Percentiles rank a stretch among this genome's conserved stretches.
phyloP scores from a whole-genome alignment of 2,329 filamentous ascomycete species.

The Aspergillus awamori region DNA sequence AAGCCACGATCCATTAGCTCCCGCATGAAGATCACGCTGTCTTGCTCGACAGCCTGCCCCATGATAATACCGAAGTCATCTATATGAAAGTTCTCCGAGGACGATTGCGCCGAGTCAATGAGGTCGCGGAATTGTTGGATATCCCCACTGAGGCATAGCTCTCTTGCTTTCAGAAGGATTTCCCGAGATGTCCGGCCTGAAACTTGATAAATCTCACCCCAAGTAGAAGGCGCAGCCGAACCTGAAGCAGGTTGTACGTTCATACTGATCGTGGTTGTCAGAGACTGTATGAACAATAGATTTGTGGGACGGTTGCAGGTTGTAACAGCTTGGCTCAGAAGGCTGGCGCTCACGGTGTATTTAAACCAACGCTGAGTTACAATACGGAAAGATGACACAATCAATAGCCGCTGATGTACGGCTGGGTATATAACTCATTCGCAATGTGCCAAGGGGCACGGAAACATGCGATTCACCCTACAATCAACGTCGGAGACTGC shows the following conservation, averaged over 20 bases:
- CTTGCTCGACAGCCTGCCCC: constrained; percentile 24
- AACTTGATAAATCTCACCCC: background rate
- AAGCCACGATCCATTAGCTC: constrained; percentile 24
- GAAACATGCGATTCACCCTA: background rate
- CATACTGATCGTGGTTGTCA: no score
- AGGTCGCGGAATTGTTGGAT: constrained; percentile 12
- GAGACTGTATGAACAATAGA: background rate
- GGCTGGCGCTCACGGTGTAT: background rate
- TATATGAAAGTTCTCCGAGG: constrained; percentile 18
- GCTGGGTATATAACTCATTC: background rate
- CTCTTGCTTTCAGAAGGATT: background rate
- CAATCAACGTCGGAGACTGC: background rate
- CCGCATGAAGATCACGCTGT: constrained; percentile 18
- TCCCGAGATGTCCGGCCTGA: background rate
- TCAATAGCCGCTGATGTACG: background rate
- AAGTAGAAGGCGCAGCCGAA: background rate
- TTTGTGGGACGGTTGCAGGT: background rate
- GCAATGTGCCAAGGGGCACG: background rate
- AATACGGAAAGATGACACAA: background rate
- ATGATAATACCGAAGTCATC: constrained; percentile 22
- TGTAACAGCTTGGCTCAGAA: background rate
- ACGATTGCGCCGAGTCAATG: constrained; percentile 10
- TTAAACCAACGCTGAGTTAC: background rate
- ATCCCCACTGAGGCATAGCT: background rate
- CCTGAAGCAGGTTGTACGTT: background rate